phyloP scores from a whole-genome alignment of 371 early-diverging fungal genomes.

The Entomophthora muscae region DNA sequence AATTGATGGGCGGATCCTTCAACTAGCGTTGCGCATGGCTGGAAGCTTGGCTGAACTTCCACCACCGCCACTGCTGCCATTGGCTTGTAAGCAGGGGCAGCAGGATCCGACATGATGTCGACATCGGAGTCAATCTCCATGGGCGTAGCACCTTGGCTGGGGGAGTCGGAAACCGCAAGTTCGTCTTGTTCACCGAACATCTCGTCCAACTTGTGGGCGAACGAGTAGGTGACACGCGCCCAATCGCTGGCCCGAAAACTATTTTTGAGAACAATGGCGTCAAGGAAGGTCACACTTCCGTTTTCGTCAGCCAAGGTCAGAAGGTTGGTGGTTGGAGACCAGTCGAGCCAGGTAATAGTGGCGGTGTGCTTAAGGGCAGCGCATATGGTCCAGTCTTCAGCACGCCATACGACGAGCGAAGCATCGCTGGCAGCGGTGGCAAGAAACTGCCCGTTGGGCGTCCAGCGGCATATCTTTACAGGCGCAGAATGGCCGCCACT shows the following conservation, averaged over 20 bases:
- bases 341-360: not conserved
- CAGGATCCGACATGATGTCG: not conserved
- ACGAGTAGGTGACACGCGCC: not conserved
- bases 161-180: too few species aligned
- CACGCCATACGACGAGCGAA: not conserved
- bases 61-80: not conserved
- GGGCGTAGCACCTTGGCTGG: not conserved
- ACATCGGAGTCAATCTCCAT: not conserved
- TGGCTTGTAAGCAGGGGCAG: not conserved
- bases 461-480: not conserved
- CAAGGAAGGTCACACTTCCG: not conserved
- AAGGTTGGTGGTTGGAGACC: not conserved
- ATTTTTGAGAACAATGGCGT: not conserved
- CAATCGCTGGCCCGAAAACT: not conserved
- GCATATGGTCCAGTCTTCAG: not conserved
- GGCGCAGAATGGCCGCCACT: not conserved
- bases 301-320: not conserved
- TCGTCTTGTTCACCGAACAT: not conserved
- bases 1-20: not conserved
- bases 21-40: not conserved
- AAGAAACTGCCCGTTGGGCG: not conserved
- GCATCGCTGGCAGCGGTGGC: not conserved
- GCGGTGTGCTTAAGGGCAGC: not conserved
- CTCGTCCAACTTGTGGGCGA: not conserved
- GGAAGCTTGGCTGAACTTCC: not conserved